phyloP scores from a whole-genome alignment of 2,329 filamentous ascomycete genomes.

The Macrophomina pseudophaseolina region DNA sequence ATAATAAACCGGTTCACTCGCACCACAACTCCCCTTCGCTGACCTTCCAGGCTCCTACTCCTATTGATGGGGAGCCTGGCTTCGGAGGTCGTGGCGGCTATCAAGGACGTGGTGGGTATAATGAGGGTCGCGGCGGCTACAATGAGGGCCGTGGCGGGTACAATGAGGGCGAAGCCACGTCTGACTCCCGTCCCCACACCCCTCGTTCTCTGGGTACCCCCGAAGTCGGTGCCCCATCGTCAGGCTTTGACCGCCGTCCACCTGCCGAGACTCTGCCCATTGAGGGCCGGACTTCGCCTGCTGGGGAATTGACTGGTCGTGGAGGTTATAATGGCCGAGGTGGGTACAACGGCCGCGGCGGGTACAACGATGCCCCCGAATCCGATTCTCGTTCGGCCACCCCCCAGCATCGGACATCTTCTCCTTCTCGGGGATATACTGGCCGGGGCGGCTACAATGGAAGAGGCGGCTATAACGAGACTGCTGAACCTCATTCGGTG shows the following conservation, averaged over 20 bases:
- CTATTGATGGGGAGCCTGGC: slow-evolving; percentile 21
- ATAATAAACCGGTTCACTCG: not conserved
- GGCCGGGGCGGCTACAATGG: slow-evolving; percentile 41
- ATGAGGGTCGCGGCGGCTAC: slow-evolving; percentile 29
- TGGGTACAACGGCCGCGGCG: slow-evolving; percentile 37
- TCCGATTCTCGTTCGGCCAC: slow-evolving; percentile 10
- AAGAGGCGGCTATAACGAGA: slow-evolving; percentile 29
- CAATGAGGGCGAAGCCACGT: slow-evolving; percentile 29
- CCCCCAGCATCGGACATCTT: not conserved
- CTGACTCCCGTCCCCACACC: not conserved
- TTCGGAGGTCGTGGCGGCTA: slow-evolving; percentile 34
- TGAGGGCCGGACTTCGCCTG: slow-evolving; percentile 19
- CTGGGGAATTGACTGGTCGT: slow-evolving; percentile 32
- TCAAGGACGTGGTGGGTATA: slow-evolving; percentile 40
- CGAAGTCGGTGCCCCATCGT: slow-evolving; percentile 6
- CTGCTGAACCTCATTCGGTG: slow-evolving; percentile 1
- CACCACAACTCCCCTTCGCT: slow-evolving; percentile 16
- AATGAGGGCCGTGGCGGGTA: slow-evolving; percentile 30
- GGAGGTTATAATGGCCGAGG: slow-evolving; percentile 38
- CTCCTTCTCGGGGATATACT: slow-evolving; percentile 31
- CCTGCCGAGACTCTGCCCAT: slow-evolving; percentile 5
- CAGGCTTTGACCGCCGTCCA: slow-evolving; percentile 19
- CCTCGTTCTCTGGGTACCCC: slow-evolving; percentile 15
- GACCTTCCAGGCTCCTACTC: slow-evolving; percentile 23
- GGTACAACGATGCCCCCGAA: slow-evolving; percentile 30